A percentile compares a stretch with the other conserved stretches of the same genome.
Conservation (phyloP, 805 yeast species). For the Wickerhamomyces bovis region DNA sequence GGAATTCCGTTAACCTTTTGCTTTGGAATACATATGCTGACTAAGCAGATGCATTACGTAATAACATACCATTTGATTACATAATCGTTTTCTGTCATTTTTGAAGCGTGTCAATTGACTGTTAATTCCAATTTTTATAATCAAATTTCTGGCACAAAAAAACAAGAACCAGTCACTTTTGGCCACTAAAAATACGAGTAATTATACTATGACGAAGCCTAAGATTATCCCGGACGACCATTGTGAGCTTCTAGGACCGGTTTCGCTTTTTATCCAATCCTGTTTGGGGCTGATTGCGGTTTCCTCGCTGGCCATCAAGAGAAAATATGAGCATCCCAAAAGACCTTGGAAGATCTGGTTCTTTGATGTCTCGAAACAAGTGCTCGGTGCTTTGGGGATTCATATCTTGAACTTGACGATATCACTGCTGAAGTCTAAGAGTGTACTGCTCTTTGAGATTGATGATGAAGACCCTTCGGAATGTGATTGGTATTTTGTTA, state of each 20-base stretch:
- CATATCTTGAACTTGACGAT: slow-evolving; percentile 72
- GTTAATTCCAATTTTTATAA: too few species aligned
- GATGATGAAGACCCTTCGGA: slow-evolving; percentile 53
- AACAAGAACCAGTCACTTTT: too few species aligned
- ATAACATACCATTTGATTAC: too few species aligned
- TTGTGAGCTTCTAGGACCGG: slow-evolving; percentile 78
- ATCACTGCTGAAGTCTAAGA: slow-evolving; percentile 48
- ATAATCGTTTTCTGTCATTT: background rate
- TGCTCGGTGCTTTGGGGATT: slow-evolving; percentile 79
- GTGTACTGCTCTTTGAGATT: slow-evolving; percentile 15
- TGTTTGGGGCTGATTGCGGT: slow-evolving; percentile 73
- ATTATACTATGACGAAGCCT: background rate
- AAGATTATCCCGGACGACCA: slow-evolving; percentile 19
- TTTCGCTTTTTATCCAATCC: slow-evolving; percentile 73
- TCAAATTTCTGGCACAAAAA: too few species aligned
- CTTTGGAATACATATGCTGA: too few species aligned
- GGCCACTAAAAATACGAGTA: too few species aligned
- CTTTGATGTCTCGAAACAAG: slow-evolving; percentile 85
- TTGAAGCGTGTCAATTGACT: background rate
- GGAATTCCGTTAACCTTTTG: background rate
- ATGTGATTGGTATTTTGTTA: slow-evolving; percentile 93
- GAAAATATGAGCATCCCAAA: slow-evolving; percentile 76
- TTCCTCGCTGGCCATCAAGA: slow-evolving; percentile 64
- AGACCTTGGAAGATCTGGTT: slow-evolving; percentile 87
- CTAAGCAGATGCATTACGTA: too few species aligned